phyloP scores from a whole-genome alignment of 495 filamentous ascomycete genomes.

The Hypomontagnella monticulosa region DNA sequence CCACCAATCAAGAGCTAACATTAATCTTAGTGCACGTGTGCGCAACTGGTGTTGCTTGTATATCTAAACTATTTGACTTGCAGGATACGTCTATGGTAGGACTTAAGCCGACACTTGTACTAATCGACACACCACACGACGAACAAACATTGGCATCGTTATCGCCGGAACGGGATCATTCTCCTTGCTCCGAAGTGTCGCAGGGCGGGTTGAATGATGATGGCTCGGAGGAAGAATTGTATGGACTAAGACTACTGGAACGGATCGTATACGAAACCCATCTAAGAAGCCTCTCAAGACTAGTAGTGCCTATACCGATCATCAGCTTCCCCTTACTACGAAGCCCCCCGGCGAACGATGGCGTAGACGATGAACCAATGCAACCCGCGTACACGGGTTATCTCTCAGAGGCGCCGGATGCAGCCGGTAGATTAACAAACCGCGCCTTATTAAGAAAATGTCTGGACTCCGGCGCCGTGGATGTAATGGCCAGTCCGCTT shows the following conservation, averaged over 20 bases:
- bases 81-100: constrained; percentile 69
- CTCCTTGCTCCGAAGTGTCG: constrained; percentile 45
- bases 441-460: constrained; percentile 66
- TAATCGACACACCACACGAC: constrained; percentile 74
- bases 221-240: constrained; percentile 63
- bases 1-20: constrained; percentile 39
- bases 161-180: constrained; percentile 56
- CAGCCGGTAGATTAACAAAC: constrained; percentile 50
- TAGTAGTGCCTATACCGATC: constrained; percentile 78
- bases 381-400: constrained; percentile 32
- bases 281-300: constrained; percentile 72
- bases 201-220: constrained; percentile 46
- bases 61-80: constrained; percentile 72
- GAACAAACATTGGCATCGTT: constrained; percentile 53
- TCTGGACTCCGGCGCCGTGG: constrained; percentile 84
- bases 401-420: constrained; percentile 25
- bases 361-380: constrained; percentile 46
- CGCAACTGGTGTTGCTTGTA: constrained; percentile 73
- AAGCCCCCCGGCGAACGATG: constrained; percentile 43
- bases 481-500: constrained; percentile 83
- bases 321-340: constrained; percentile 52
- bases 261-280: constrained; percentile 76
- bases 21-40: constrained; percentile 73
- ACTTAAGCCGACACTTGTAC: constrained; percentile 76
- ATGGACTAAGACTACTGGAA: constrained; percentile 73